Conservation (phyloP, 1,284 basidiomycete genomes). For the Sporisorium graminicola region DNA sequence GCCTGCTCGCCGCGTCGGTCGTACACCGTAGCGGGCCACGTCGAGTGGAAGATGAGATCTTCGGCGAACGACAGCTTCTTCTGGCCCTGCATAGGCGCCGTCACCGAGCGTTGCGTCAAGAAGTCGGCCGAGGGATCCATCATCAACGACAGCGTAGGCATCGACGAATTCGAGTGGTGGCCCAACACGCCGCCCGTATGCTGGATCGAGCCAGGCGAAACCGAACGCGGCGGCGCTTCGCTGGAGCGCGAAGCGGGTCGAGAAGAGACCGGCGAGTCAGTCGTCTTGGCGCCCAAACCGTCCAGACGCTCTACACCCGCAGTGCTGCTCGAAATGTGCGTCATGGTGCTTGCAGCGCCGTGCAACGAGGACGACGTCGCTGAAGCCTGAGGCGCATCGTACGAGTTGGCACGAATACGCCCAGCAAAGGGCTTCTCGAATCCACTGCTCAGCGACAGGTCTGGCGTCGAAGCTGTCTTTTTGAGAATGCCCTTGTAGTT, state of each 20-base stretch:
- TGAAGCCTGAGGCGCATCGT: conserved; percentile 65
- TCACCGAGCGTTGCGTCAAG: conserved; percentile 57
- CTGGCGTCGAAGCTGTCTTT: conserved; percentile 61
- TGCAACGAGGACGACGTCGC: conserved; percentile 22
- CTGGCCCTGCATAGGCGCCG: conserved; percentile 74
- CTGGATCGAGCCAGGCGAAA: conserved; percentile 42
- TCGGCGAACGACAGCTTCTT: conserved; percentile 86
- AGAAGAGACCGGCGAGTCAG: conserved; percentile 47
- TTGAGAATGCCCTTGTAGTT: conserved; percentile 91
- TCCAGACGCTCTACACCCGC: conserved; percentile 62
- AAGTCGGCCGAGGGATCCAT: conserved; percentile 71
- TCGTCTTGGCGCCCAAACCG: conserved; percentile 52
- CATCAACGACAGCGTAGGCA: conserved; percentile 87
- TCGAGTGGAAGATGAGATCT: conserved; percentile 93
- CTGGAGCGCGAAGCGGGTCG: conserved; percentile 40
- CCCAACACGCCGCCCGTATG: conserved; percentile 51
- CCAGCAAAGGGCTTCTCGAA: conserved; percentile 61
- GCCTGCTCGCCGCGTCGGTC: conserved; percentile 94
- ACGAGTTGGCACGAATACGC: conserved; percentile 69
- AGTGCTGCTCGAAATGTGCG: conserved; percentile 58
- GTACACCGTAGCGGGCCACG: conserved; percentile 89
- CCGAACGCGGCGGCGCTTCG: conserved; percentile 36
- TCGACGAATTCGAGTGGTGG: conserved; percentile 72
- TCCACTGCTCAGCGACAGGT: conserved; percentile 38
- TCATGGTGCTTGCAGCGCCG: conserved; percentile 50